These are phyloP conservation scores for Chenopodium quinoa DNA, from an alignment of 148 eudicot species.

Conservation along the genomic window DNA sequence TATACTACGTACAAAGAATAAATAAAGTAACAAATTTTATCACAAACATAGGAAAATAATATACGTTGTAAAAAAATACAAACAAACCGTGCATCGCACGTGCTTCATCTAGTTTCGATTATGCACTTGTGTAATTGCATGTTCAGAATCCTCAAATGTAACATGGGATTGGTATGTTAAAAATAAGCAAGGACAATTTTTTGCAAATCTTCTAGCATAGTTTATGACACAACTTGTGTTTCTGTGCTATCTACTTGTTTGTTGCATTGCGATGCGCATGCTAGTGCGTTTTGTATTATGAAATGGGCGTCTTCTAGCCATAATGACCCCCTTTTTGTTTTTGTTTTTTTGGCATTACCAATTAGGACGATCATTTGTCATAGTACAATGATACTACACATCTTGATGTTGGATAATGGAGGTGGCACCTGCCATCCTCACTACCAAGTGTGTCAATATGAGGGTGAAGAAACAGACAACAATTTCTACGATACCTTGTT, in stretches of 20 bases:
- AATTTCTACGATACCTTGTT: neutral
- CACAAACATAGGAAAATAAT: no score
- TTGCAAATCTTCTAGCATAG: neutral
- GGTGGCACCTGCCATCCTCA: neutral
- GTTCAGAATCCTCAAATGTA: neutral
- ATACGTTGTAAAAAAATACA: no score
- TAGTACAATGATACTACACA: neutral
- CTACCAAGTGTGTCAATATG: neutral
- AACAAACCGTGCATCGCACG: no score
- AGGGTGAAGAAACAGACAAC: neutral
- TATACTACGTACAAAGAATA: no score
- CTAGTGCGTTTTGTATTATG: neutral
- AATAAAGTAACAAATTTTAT: no score
- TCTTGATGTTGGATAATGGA: neutral
- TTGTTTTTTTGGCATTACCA: neutral
- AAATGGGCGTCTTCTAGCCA: neutral
- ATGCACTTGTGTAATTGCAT: neutral
- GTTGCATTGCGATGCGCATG: neutral
- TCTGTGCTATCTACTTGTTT: neutral
- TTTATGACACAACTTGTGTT: neutral
- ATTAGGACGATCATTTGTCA: neutral
- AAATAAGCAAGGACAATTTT: neutral
- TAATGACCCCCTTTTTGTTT: neutral
- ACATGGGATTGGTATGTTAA: neutral
- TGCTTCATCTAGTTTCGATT: neutral